Conservation (phyloP, 352 stramenopile species). For the Phytophthora europaea region DNA sequence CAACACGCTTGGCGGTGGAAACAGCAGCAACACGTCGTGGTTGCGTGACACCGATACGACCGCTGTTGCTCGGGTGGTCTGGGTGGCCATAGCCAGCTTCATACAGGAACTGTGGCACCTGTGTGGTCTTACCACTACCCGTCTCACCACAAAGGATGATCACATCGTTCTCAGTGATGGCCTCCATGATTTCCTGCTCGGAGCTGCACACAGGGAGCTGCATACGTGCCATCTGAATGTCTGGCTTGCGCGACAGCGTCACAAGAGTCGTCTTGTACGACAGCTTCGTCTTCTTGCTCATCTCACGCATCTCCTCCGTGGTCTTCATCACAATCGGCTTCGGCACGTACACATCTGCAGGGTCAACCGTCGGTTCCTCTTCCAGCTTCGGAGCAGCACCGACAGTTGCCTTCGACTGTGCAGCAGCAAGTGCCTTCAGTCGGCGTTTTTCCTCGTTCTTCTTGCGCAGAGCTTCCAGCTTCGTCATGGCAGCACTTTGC, state of each 20-base stretch:
- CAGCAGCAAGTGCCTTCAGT: slow-evolving; percentile 41
- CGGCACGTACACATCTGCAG: slow-evolving; percentile 64
- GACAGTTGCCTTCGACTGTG: slow-evolving; percentile 5
- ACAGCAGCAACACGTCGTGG: slow-evolving; percentile 98
- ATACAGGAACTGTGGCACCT: slow-evolving; percentile 99
- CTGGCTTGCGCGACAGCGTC: slow-evolving; percentile 77
- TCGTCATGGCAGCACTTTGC: slow-evolving; percentile 76
- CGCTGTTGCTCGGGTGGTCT: slow-evolving; percentile 56
- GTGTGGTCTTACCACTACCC: slow-evolving; percentile 98
- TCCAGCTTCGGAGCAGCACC: slow-evolving; percentile 14
- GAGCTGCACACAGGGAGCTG: slow-evolving; percentile 98
- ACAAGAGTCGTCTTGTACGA: slow-evolving; percentile 81
- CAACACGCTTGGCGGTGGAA: slow-evolving; percentile 97
- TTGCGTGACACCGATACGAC: slow-evolving; percentile 97
- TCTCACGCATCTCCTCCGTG: slow-evolving; percentile 58
- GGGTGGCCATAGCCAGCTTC: slow-evolving; percentile 92
- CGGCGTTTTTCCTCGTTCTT: slow-evolving; percentile 86
- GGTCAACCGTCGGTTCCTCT: slow-evolving; percentile 38
- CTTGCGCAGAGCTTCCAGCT: slow-evolving; percentile 70
- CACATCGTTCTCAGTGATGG: slow-evolving; percentile 96
- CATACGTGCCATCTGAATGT: slow-evolving; percentile 93
- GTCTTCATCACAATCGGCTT: slow-evolving; percentile 80
- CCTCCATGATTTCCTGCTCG: slow-evolving; percentile 99
- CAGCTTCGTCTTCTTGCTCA: slow-evolving; percentile 60
- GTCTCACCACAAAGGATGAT: slow-evolving; percentile 99